These are phyloP conservation scores for Suhomyces wounanorum DNA, from an alignment of 1,139 yeast species.

Conservation along the genomic window DNA sequence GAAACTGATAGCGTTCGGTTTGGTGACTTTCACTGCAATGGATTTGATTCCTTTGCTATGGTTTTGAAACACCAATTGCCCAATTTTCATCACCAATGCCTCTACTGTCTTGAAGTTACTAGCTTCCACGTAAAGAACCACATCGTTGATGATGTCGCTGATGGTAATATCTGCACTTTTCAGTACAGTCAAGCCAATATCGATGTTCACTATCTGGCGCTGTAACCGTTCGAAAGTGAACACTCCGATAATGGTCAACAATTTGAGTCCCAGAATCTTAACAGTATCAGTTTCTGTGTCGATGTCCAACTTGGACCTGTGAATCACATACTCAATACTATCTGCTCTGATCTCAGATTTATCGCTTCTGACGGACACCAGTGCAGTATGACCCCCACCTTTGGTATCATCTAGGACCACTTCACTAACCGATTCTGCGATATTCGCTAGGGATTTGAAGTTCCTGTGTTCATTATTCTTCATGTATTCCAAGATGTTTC, in stretches of 20 bases:
- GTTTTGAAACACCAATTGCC: conserved; percentile 57
- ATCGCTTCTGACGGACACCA: conserved; percentile 47
- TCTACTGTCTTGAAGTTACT: conserved; percentile 91
- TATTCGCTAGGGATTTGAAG: conserved; percentile 53
- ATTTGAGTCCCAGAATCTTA: conserved; percentile 52
- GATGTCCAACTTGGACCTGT: conserved; percentile 26
- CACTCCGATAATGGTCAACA: conserved; percentile 84
- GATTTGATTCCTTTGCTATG: conserved; percentile 29
- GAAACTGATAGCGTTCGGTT: conserved; percentile 84
- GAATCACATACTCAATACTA: conserved; percentile 41
- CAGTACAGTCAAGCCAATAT: conserved; percentile 38
- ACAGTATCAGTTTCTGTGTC: conserved; percentile 26
- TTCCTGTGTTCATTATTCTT: conserved; percentile 45
- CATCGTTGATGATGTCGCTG: conserved; percentile 45
- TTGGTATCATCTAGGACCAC: conserved; percentile 50
- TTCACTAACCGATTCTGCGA: conserved; percentile 57
- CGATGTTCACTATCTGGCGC: conserved; percentile 72
- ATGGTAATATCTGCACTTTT: conserved; percentile 36
- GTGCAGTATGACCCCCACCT: conserved; percentile 55
- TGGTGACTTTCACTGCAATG: conserved; percentile 65
- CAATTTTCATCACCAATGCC: conserved; percentile 77
- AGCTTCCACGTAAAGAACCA: conserved; percentile 61
- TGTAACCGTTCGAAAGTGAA: conserved; percentile 85
- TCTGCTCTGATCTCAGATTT: conserved; percentile 62
- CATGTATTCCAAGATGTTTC: conserved; percentile 58